These are phyloP conservation scores for Neurospora pannonica DNA, from an alignment of 495 filamentous ascomycete species.

Conservation along the genomic window DNA sequence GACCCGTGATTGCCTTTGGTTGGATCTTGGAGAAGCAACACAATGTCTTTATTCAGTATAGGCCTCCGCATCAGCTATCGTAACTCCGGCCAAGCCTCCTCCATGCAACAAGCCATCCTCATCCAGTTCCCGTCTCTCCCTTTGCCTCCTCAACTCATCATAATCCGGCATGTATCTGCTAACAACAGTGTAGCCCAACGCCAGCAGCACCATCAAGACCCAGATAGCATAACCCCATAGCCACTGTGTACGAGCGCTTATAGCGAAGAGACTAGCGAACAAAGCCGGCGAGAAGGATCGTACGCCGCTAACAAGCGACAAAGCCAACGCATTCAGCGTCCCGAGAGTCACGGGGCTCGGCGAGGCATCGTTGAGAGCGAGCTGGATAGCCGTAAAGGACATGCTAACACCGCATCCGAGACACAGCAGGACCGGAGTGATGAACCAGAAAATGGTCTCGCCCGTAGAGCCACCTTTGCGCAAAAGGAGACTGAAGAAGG, in stretches of 20 bases:
- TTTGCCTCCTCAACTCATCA: constrained; percentile 27
- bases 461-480: constrained; percentile 20
- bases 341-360: constrained; percentile 50
- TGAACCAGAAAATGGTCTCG: constrained; percentile 45
- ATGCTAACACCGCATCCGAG: constrained; percentile 54
- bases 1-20: not conserved
- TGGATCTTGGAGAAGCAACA: not conserved
- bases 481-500: constrained; percentile 45
- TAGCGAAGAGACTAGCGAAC: constrained; percentile 52
- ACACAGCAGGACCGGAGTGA: constrained; percentile 27
- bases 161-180: constrained; percentile 42
- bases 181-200: constrained; percentile 33
- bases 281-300: constrained; percentile 51
- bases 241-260: constrained; percentile 46
- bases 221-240: constrained; percentile 55
- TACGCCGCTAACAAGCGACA: constrained; percentile 42
- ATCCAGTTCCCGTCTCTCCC: constrained; percentile 6
- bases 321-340: constrained; percentile 54
- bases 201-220: constrained; percentile 45
- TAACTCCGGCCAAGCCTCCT: not conserved
- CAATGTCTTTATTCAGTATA: not conserved
- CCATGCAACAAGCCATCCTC: not conserved
- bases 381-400: constrained; percentile 58
- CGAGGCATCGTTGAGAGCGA: constrained; percentile 58
- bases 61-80: not conserved